Evolutionary conservation across 208 protist genomes (phyloP), one percentile per base, ranked within the genome.

Genomic region (Leishmania tarentolae): DNA sequence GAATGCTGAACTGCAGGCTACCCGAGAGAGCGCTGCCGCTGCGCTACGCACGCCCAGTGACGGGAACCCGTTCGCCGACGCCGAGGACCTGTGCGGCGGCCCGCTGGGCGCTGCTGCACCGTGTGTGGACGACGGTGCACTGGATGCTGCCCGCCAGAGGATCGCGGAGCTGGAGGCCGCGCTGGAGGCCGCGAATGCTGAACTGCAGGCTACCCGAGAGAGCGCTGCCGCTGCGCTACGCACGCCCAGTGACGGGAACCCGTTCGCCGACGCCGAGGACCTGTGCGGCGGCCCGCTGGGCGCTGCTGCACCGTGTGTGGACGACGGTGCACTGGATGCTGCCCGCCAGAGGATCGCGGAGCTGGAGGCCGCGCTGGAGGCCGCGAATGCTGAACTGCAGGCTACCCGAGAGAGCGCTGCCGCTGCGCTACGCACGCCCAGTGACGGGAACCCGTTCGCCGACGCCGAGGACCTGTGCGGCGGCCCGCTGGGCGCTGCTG

Each of bases 121-220:
- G n/a, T n/a, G n/a, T 19, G 83, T 57, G 46, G 75, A 82, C 19
- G 65, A 74, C 31, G 57, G 42, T 47, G 78, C 15, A 72, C 68
- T 81, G 31, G 17, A 83, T 4, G 79, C 78, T 31, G 79, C 78
- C 3, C 79, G 68, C 31, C 57, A 5, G 82, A 8, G 68, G n/a
- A 73, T 73, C 68, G 68, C 75, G 66, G 75, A 75, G 72, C 71
- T 86, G 57, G 70, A 87, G 61, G 47, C 79, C 35, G 35, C 81
- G 24, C 52, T n/a, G n/a, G n/a, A n/a, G n/a, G n/a, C n/a, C n/a
- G n/a, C n/a, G n/a, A n/a, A 77, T 46, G 47, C 56, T 3, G 5
- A 68, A 28, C 50, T 77, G 19, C 42, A 53, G 8, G 74, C 47
- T 65, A 50, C 53, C 9, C 13, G 47, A 15, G 52, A 35, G n/a